Conservation (phyloP, 2,329 filamentous ascomycete genomes). For the Ophiosphaerella korrae region DNA sequence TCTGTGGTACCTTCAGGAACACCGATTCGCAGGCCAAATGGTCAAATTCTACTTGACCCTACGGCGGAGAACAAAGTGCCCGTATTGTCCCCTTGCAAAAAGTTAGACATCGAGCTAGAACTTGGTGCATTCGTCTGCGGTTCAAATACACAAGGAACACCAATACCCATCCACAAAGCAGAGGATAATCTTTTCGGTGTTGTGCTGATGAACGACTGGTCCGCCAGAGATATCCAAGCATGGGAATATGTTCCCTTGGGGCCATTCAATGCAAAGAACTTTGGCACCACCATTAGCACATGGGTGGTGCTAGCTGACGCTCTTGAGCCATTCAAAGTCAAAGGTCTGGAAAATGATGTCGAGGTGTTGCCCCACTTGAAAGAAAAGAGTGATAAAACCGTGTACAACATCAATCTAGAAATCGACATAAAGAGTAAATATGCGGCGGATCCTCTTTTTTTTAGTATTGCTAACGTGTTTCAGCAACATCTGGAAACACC, state of each 20-base stretch:
- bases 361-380: conserved; percentile 67
- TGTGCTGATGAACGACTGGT: conserved; percentile 88
- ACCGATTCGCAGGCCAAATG: conserved; percentile 72
- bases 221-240: conserved; percentile 77
- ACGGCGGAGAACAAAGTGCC: conserved; percentile 66
- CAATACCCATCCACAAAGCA: conserved; percentile 67
- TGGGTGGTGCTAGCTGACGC: conserved; percentile 82
- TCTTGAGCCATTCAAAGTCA: conserved; percentile 68
- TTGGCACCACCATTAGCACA: conserved; percentile 75
- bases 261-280: conserved; percentile 85
- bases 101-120: conserved; percentile 81
- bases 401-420: conserved; percentile 72
- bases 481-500: conserved; percentile 54
- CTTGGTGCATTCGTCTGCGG: conserved; percentile 75
- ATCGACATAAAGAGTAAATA: conserved; percentile 63
- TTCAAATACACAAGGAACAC: conserved; percentile 67
- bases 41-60: conserved; percentile 73
- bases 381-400: conserved; percentile 63
- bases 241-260: conserved; percentile 86
- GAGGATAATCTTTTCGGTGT: conserved; percentile 77
- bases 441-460: background rate
- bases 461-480: conserved; percentile 16
- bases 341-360: conserved; percentile 61
- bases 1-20: conserved; percentile 77
- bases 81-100: conserved; percentile 65